phyloP scores from a whole-genome alignment of 2,329 filamentous ascomycete genomes.

The Talaromyces sp. region DNA sequence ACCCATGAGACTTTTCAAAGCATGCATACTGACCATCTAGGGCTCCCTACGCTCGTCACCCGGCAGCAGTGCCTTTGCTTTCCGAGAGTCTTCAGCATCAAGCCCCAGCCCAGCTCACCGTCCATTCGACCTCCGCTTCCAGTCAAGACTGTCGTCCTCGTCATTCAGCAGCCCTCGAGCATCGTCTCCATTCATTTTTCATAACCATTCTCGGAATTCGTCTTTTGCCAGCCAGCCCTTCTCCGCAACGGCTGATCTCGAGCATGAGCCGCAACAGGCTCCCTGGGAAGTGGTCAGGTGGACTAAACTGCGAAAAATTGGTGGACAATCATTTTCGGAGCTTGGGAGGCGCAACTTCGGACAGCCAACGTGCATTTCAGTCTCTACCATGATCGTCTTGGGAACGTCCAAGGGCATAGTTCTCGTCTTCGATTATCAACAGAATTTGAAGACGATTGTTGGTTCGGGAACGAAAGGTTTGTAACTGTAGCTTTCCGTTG shows the following conservation, averaged over 20 bases:
- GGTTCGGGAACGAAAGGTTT: slow-evolving; percentile 85
- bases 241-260: slow-evolving; percentile 54
- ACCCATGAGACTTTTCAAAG: slow-evolving; percentile 15
- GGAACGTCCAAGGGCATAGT: slow-evolving; percentile 94
- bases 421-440: slow-evolving; percentile 94
- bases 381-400: slow-evolving; percentile 82
- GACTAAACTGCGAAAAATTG: slow-evolving; percentile 89
- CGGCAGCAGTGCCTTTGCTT: slow-evolving; percentile 69
- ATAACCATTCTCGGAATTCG: slow-evolving; percentile 72
- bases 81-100: slow-evolving; percentile 62
- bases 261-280: slow-evolving; percentile 66
- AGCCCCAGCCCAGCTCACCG: slow-evolving; percentile 79
- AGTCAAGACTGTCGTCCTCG: slow-evolving; percentile 72
- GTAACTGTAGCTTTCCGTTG: slow-evolving; percentile 15
- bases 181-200: slow-evolving; percentile 71
- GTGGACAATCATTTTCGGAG: slow-evolving; percentile 86
- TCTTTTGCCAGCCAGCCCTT: slow-evolving; percentile 68
- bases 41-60: slow-evolving; percentile 57
- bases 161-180: slow-evolving; percentile 60
- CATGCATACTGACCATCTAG: slow-evolving; percentile 28
- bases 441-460: slow-evolving; percentile 89
- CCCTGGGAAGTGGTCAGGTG: slow-evolving; percentile 97
- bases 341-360: slow-evolving; percentile 89
- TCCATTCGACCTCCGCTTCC: slow-evolving; percentile 92
- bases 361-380: slow-evolving; percentile 78